These are phyloP conservation scores for Tetradesmus lagerheimii DNA, from an alignment of 139 green algal species.

Conservation along the genomic window DNA sequence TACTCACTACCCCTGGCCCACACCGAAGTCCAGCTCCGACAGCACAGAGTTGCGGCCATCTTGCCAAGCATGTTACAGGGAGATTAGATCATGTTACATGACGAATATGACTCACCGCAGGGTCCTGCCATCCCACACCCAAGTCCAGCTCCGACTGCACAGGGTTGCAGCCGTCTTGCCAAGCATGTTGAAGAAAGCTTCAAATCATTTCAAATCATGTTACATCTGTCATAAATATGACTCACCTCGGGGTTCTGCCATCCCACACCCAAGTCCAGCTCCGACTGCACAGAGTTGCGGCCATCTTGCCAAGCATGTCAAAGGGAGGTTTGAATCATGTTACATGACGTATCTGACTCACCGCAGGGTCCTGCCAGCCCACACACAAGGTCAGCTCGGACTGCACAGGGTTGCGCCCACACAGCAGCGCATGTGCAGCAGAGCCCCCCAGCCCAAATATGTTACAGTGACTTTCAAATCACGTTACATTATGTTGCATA, in stretches of 20 bases:
- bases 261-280: slow-evolving; percentile 56
- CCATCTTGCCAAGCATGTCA: too few relatives aligned
- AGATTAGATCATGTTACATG: too few relatives aligned
- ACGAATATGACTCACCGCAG: slow-evolving; percentile 4
- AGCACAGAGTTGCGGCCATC: slow-evolving; percentile 39
- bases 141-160: slow-evolving; percentile 49
- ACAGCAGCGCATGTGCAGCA: slow-evolving; percentile 50
- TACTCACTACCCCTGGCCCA: too few relatives aligned
- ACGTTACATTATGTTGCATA: too few relatives aligned
- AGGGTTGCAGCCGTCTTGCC: background rate
- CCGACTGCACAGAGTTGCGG: slow-evolving; percentile 40
- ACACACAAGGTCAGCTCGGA: slow-evolving; percentile 52
- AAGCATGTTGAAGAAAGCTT: too few relatives aligned
- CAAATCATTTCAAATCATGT: too few relatives aligned
- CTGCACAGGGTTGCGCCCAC: slow-evolving; percentile 39
- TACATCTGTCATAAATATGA: background rate
- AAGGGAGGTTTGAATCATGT: too few relatives aligned
- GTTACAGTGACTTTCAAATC: too few relatives aligned
- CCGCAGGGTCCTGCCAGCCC: slow-evolving; percentile 40
- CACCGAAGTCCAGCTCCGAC: slow-evolving; percentile 51
- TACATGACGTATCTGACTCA: background rate
- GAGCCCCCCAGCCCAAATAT: slow-evolving; percentile 51
- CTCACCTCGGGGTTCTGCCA: slow-evolving; percentile 20
- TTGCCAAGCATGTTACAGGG: slow-evolving; percentile 50
- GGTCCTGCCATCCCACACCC: slow-evolving; percentile 51